phyloP scores from a whole-genome alignment of 352 stramenopile species.

The Blastocystis sp. region DNA sequence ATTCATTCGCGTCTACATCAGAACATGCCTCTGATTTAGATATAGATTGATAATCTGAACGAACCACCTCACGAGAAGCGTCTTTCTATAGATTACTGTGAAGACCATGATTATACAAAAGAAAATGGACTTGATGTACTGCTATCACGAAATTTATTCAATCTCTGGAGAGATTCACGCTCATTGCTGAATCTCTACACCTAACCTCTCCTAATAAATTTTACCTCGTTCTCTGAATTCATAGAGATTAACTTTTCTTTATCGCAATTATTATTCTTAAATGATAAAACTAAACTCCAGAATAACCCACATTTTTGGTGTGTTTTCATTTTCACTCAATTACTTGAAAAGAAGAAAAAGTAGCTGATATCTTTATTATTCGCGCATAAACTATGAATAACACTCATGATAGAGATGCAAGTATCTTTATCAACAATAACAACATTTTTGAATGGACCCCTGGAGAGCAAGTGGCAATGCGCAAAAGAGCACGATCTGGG shows the following conservation, averaged over 20 bases:
- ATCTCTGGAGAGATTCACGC: not conserved
- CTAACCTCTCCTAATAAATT: not conserved
- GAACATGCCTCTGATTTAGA: not conserved
- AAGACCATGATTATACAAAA: not conserved
- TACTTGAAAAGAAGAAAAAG: not conserved
- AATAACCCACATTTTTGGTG: not conserved
- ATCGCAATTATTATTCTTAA: too few relatives aligned
- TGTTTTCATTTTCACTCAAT: not conserved
- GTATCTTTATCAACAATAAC: not conserved
- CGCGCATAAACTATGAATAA: too few relatives aligned
- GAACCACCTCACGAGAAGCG: not conserved
- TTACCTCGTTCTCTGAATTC: not conserved
- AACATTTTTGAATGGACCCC: constrained; percentile 10
- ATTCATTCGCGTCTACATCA: not conserved
- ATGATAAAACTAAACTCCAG: not conserved
- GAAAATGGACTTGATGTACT: not conserved
- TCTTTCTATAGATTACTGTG: not conserved
- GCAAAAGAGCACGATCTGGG: not conserved
- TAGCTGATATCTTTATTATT: too few relatives aligned
- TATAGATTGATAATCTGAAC: not conserved
- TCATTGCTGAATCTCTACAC: not conserved
- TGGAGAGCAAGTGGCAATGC: not conserved
- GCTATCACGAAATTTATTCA: not conserved
- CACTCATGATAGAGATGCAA: not conserved
- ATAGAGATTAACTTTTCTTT: not conserved